Evolutionary conservation across 2,329 filamentous ascomycete genomes (phyloP), one percentile per base, ranked within the genome.

Genomic region (Myriosclerotinia duriaeana): DNA sequence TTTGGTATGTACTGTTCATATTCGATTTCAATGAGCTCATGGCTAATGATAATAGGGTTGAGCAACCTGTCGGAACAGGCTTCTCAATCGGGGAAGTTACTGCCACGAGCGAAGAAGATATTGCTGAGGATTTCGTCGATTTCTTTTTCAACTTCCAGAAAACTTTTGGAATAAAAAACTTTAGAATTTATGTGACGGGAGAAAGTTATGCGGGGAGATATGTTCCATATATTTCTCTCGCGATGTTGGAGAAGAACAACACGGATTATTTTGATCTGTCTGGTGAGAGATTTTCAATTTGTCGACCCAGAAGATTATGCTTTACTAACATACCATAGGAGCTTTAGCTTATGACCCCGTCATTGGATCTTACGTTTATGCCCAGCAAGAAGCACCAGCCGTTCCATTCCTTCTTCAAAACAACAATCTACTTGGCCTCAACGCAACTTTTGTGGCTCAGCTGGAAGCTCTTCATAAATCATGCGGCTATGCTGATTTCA

Each of bases 61-160:
- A 81, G 60, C 81, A 84, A 67, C 82, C 82, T 5, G 77, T 84
- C 6, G 71, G 72, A 20, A 73, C 72, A 15, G 72, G 72, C 3
- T 75, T 72, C 42, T 69, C 69, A 1, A 69, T 66, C 22, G 73
- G 72, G 15, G 66, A 68, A 22, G 66, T 69, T 1, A 73, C 53
- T 22, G 72, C 71, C 11, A 81, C 77, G 22, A 77, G 79, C 67
- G 81, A 84, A 70, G 78, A 80, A 14, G 78, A 82, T 52, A 77
- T 82, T 44, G 80, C 75, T 12, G 69, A 75, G 50, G 76, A 84
- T 40, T 84, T 84, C 68, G 76, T 79, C 4, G 80, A 80, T 3
- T 84, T 83, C 73, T 83, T 78, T 77, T 81, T 82, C 76, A 83
- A 84, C 69, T 87, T 86, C 70, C 75, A 85, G 52, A 78, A 83